Base-by-base conservation (phyloP, 169 alveolate genomes). In the Plasmodium inui region DNA sequence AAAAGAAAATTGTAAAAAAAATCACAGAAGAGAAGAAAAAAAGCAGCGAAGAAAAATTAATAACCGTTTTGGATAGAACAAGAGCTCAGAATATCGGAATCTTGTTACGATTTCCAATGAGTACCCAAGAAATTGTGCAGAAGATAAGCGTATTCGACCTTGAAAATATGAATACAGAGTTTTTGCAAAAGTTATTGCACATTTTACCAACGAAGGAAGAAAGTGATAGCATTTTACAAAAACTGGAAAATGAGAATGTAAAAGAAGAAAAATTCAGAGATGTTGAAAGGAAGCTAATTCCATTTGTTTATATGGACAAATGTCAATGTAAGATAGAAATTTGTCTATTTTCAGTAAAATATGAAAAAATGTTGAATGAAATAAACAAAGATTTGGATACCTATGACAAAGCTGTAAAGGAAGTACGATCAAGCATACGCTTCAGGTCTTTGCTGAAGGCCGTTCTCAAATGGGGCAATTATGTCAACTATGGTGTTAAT, bases 31-130 rank as follows among this genome's bases (percentile, higher is more conserved):
- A 57, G 32, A 93, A 83, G 53, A 70, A 55, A 46, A 80, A 90
- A 90, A 93, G 90, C 22, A 72, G 50, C 5, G 96, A 82, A 44
- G 94, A 72, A 70, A 96, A 96, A 94, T 55, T 91, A 73, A 67
- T 88, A 50, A 94, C 95, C 19, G 94, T 96, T 8, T 46, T 96
- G 22, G 97, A 96, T 57, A 82, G 96, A 57, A 95, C 86, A 67
- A 71, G 97, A 17, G 97, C 97, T 10, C 97, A 96, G 79, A 96
- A 96, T 72, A 88, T 96, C n/a, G 96, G 96, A 19, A 96, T 96
- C 26, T 84, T 96, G 53, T 83, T 96, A 41, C 91, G 97, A 71
- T 96, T 96, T 84, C 92, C 96, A 37, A 92, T 94, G 67, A 94
- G 93, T 82, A 82, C 96, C 28, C 90, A 94, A 82, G 94, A 91